Base-by-base conservation (phyloP, 2,329 filamentous ascomycete species). In the Endocalyx cinctus region DNA sequence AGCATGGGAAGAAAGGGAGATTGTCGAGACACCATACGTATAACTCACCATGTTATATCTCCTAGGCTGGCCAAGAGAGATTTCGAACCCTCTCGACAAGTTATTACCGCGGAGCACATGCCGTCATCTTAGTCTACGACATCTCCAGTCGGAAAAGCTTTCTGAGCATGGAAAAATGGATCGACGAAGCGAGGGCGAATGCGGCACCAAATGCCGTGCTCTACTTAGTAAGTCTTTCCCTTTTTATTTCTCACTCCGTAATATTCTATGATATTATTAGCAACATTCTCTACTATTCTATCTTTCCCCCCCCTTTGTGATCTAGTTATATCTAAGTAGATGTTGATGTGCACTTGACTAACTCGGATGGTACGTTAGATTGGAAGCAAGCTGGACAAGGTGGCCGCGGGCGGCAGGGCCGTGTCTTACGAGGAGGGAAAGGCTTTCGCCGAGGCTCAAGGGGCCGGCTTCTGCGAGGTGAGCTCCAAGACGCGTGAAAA, bases 401-500 rank as follows among this genome's bases (percentile, higher is more conserved):
- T 60, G 12, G 49, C 54, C 10, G 39, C 58, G 5, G 51, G 50
- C 32, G 48, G 50, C 34, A 61, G 71, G 25, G 64, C 60, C 12
- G 70, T 74, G 11, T 62, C 60, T 17, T 38, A 46, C 13, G 69
- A 69, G 25, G 70, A 76, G 43, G 72, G 69, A 17, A 54, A 54
- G 32, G 59, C 59, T 11, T 58, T 74, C 29, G 72, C 71, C 3
- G 56, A 60, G 29, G 58, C 60, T 10, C 63, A 69, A 34, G 64
- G 62, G 10, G 64, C 62, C 4, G 54, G 57, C 6, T 76, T 74
- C 52, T 72, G 69, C 43, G 72, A 77, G 54, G 67, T 67, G 27
- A 75, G 71, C 49, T 62, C 68, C 27, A 72, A 72, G 58, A 72
- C 70, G 16, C 58, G 67, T 30, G 67, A 73, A 48, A 69, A 72